These are phyloP conservation scores for Botrytis porri DNA, from an alignment of 2,329 filamentous ascomycete genomes.

Conservation along the genomic window DNA sequence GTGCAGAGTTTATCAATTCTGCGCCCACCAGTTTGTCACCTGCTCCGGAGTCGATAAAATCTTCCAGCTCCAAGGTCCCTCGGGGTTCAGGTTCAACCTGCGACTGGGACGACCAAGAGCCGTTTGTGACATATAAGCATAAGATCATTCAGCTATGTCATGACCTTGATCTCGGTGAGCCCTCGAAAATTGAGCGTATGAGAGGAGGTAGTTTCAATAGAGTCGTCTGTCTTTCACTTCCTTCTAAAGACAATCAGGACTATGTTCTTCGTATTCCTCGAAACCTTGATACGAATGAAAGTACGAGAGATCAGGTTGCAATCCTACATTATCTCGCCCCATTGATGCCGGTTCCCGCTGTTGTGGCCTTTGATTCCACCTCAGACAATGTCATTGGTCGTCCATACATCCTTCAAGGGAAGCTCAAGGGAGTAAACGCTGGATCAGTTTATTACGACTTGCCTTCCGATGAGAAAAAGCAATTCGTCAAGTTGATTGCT, in stretches of 20 bases:
- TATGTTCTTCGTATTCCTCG: conserved; percentile 28
- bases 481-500: conserved; percentile 21
- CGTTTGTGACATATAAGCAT: conserved; percentile 21
- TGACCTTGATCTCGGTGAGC: conserved; percentile 25
- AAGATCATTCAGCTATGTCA: conserved; percentile 27
- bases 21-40: background rate
- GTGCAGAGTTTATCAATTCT: no score
- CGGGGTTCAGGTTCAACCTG: background rate
- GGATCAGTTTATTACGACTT: conserved; percentile 19
- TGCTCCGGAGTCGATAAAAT: background rate
- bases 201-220: conserved; percentile 25
- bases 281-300: background rate
- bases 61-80: background rate
- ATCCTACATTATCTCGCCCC: conserved; percentile 19
- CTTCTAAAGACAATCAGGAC: background rate
- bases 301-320: conserved; percentile 26
- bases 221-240: conserved; percentile 23
- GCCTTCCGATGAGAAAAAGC: conserved; percentile 23
- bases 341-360: conserved; percentile 13
- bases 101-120: conserved; percentile 17
- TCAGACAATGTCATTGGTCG: conserved; percentile 23
- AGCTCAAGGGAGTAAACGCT: conserved; percentile 20
- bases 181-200: conserved; percentile 23
- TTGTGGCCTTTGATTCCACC: conserved; percentile 25
- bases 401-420: conserved; percentile 24